Evolutionary conservation across 768 basidiomycete species (phyloP).

Genomic region (Melanogaster broomeanus): DNA sequence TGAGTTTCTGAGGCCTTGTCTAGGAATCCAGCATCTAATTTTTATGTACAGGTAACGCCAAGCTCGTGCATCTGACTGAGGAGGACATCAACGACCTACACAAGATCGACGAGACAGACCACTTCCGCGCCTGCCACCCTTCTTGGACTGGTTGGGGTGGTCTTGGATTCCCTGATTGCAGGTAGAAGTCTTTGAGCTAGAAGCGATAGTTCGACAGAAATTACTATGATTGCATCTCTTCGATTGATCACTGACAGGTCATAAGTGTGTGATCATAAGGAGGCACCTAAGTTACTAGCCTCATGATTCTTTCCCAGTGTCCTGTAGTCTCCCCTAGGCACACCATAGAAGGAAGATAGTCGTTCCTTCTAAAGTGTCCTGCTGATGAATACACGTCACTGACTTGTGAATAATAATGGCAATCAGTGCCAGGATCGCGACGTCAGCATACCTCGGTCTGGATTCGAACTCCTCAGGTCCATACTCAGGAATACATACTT

Average conservation of each 20-base stretch:
- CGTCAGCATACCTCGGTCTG: too few relatives aligned
- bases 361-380: too few relatives aligned
- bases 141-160: slow-evolving; percentile 62
- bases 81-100: slow-evolving; percentile 63
- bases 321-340: too few relatives aligned
- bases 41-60: slow-evolving; percentile 50
- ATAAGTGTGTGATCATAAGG: neutral
- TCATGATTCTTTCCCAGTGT: too few relatives aligned
- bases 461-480: too few relatives aligned
- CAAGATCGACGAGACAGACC: slow-evolving; percentile 57
- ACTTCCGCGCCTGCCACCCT: slow-evolving; percentile 68
- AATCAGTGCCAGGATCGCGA: too few relatives aligned
- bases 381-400: too few relatives aligned
- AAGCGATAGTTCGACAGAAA: neutral
- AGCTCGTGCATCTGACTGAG: slow-evolving; percentile 58
- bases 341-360: too few relatives aligned
- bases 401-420: too few relatives aligned
- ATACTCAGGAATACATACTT: neutral
- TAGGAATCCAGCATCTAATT: neutral
- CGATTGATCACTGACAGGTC: slow-evolving; percentile 1
- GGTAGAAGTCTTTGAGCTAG: slow-evolving; percentile 26
- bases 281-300: too few relatives aligned
- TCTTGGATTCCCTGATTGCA: slow-evolving; percentile 63
- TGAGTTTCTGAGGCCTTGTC: slow-evolving; percentile 24
- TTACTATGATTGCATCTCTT: too few relatives aligned